Conservation (phyloP, 768 basidiomycete species). For the Pholiota molesta region DNA sequence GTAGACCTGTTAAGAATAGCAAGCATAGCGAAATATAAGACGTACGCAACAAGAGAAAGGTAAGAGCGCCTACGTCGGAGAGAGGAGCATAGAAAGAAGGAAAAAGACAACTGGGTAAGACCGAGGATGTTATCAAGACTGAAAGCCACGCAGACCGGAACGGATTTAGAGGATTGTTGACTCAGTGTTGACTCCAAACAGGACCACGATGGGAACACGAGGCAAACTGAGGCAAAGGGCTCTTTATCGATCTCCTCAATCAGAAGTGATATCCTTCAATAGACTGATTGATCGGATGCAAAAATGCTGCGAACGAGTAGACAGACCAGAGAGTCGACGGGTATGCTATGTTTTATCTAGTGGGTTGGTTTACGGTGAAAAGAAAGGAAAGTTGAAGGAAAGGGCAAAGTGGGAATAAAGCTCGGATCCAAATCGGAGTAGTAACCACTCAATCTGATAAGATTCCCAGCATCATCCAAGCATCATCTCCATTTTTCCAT, state of each 20-base stretch:
- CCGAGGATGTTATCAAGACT: slow-evolving; percentile 27
- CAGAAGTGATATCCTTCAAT: background rate
- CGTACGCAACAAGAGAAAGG: slow-evolving; percentile 26
- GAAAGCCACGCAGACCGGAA: slow-evolving; percentile 33
- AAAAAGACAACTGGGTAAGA: slow-evolving; percentile 23
- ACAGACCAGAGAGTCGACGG: slow-evolving; percentile 1
- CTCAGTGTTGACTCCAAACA: slow-evolving; percentile 23
- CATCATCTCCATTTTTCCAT: too few species aligned
- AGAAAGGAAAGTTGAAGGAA: too few species aligned
- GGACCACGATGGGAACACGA: slow-evolving; percentile 61
- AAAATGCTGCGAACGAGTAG: background rate
- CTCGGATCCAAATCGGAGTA: background rate
- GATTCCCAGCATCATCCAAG: too few species aligned
- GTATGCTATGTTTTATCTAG: slow-evolving; percentile 4
- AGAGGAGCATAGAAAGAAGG: slow-evolving; percentile 66
- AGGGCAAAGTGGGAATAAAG: too few species aligned
- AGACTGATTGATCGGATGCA: slow-evolving; percentile 17
- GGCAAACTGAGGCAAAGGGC: slow-evolving; percentile 40
- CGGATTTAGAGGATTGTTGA: slow-evolving; percentile 24
- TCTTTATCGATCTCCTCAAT: slow-evolving; percentile 27
- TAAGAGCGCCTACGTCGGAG: slow-evolving; percentile 67
- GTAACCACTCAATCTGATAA: too few species aligned
- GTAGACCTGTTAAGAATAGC: slow-evolving; percentile 57
- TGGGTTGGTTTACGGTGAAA: background rate
- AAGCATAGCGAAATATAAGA: slow-evolving; percentile 35